A percentile compares a stretch with the other conserved stretches of the same genome.
Evolutionary conservation across 148 eudicot genomes (phyloP).

Genomic region (Heliamphora exappendiculata): DNA sequence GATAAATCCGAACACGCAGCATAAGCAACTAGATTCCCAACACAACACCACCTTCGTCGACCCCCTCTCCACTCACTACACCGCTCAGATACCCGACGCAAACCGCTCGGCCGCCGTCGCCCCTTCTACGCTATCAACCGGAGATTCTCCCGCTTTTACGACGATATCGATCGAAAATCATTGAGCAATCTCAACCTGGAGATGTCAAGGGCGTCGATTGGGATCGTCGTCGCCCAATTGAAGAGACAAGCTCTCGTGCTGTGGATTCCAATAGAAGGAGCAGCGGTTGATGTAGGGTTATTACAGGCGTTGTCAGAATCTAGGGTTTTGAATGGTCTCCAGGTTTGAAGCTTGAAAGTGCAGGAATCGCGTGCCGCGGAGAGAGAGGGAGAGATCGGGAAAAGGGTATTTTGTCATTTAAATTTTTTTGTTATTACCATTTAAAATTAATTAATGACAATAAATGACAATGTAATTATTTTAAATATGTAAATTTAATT

Average conservation of each 20-base stretch:
- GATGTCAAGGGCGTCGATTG: neutral
- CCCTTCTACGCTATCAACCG: conserved; percentile 16
- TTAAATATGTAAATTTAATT: too few relatives aligned
- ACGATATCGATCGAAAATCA: neutral
- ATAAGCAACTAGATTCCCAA: conserved; percentile 47
- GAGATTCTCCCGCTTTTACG: too few relatives aligned
- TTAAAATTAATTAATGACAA: too few relatives aligned
- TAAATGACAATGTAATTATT: too few relatives aligned
- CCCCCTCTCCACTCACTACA: conserved; percentile 71
- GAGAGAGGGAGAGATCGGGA: too few relatives aligned
- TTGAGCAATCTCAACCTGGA: neutral
- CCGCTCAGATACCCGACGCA: conserved; percentile 61
- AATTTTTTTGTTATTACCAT: too few relatives aligned
- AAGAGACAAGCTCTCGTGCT: conserved; percentile 68
- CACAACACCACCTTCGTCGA: conserved; percentile 54
- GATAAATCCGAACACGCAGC: conserved; percentile 81
- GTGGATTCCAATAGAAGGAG: conserved; percentile 13
- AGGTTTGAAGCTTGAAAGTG: conserved; percentile 47
- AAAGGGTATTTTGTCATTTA: too few relatives aligned
- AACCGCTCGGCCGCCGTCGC: conserved; percentile 51
- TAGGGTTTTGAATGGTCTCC: conserved; percentile 53
- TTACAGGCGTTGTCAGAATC: neutral
- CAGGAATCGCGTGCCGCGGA: conserved; percentile 61
- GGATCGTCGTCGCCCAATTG: neutral
- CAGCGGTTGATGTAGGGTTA: conserved; percentile 14